Evolutionary conservation across 2,329 filamentous ascomycete species (phyloP), one percentile per base, ranked within the genome.

Genomic region (Penicillium fuscoglaucum): DNA sequence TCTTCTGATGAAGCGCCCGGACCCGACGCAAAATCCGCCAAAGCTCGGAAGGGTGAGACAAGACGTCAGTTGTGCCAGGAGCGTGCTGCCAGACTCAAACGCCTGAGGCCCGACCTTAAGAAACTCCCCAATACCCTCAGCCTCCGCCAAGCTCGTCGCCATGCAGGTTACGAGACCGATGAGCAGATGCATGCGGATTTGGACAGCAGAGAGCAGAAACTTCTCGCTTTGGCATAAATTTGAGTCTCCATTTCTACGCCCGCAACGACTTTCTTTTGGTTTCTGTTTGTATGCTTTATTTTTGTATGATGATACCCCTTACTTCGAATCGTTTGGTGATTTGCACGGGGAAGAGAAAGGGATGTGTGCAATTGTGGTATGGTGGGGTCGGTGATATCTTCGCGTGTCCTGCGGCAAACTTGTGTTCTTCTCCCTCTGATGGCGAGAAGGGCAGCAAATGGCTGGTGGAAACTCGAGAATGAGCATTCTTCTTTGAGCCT

Each of bases 121-220:
- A 56, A 51, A 17, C 53, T 74, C 33, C 70, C 70, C 2, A 48
- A 61, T 13, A 65, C 63, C 12, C 63, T 74, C 40, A 70, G 61
- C 52, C 66, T 70, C 29, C 65, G 71, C 24, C 62, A 69, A 44
- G 71, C 71, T 26, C 48, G 73, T 40, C 68, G 60, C 26, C 62
- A 73, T 44, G 70, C 68, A n/a, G 69, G 70, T 12, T 75, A 74
- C 58, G 64, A 67, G 35, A 65, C 57, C 24, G 64, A 70, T 50
- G 66, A 68, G 48, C 66, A 70, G 39, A 74, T 74, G 71, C 69
- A 73, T 44, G 65, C 61, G 51, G 72, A 74, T 48, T 62, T 74
- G 13, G 55, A 59, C 3, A 40, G 51, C 15, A 62, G 68, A 31
- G 68, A 70, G 58, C 70, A 67, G 57, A 61, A 52, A 26, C 37